phyloP scores from a whole-genome alignment of 2,329 filamentous ascomycete species.

The Incumbomyces lentus region DNA sequence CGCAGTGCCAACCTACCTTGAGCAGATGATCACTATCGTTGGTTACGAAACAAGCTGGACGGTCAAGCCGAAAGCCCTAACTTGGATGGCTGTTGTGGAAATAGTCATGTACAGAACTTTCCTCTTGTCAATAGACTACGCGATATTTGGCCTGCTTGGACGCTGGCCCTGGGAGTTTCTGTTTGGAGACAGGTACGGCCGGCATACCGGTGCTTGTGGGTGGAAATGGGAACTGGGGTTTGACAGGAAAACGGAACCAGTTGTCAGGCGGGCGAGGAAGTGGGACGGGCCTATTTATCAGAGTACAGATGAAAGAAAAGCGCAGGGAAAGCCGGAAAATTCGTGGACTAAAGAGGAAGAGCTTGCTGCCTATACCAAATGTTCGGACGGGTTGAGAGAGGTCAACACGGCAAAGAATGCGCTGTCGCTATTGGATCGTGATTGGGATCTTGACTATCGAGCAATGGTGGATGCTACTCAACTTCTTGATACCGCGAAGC shows the following conservation, averaged over 20 bases:
- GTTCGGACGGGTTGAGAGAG: constrained; percentile 60
- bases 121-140: constrained; percentile 64
- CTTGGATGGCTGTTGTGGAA: constrained; percentile 46
- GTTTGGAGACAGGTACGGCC: constrained; percentile 47
- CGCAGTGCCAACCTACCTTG: constrained; percentile 63
- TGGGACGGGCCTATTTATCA: constrained; percentile 52
- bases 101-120: constrained; percentile 51
- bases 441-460: constrained; percentile 81
- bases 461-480: constrained; percentile 65
- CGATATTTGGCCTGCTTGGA: constrained; percentile 57
- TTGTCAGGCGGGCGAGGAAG: constrained; percentile 64
- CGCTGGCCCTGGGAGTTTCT: constrained; percentile 67
- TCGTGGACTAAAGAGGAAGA: constrained; percentile 40
- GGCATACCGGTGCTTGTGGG: constrained; percentile 46
- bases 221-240: constrained; percentile 74
- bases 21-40: constrained; percentile 53
- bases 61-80: constrained; percentile 48
- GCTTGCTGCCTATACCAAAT: constrained; percentile 41
- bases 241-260: constrained; percentile 59
- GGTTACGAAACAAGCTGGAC: constrained; percentile 58
- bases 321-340: constrained; percentile 26
- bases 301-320: not conserved
- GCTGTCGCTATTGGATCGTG: constrained; percentile 71
- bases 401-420: constrained; percentile 68
- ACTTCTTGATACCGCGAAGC: constrained; percentile 48